phyloP scores from a whole-genome alignment of 2,329 filamentous ascomycete species.

The Fusarium torreyae region DNA sequence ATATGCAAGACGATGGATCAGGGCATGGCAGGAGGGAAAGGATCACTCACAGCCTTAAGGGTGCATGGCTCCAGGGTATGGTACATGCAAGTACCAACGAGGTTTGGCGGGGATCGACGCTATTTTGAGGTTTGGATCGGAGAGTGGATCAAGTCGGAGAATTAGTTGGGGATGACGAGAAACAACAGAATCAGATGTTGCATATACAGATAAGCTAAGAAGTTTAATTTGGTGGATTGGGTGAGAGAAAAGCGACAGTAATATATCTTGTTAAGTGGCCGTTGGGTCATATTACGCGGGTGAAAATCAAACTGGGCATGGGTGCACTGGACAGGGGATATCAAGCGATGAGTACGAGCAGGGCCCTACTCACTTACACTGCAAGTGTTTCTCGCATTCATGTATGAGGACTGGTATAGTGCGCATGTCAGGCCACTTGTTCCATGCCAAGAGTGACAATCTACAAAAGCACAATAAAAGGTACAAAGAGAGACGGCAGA shows the following conservation, averaged over 20 bases:
- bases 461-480: not conserved
- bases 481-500: not conserved
- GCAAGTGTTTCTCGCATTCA: conserved; percentile 24
- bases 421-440: conserved; percentile 10
- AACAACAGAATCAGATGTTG: not conserved
- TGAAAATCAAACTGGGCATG: conserved; percentile 33
- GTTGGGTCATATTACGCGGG: conserved; percentile 8
- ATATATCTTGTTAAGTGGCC: not conserved
- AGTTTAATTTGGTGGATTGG: not conserved
- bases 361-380: not conserved
- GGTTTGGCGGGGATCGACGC: conserved; percentile 34
- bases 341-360: conserved; percentile 1
- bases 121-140: conserved; percentile 23
- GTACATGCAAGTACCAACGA: conserved; percentile 4
- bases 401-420: not conserved
- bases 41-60: conserved; percentile 8
- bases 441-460: not conserved
- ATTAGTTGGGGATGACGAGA: conserved; percentile 9
- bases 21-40: conserved; percentile 15
- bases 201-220: not conserved
- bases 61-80: not conserved
- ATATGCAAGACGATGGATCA: conserved; percentile 13
- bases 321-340: conserved; percentile 13
- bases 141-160: conserved; percentile 34
- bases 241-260: not conserved